These are phyloP conservation scores for Colletotrichum chrysophilum DNA, from an alignment of 2,329 filamentous ascomycete genomes.

Conservation along the genomic window DNA sequence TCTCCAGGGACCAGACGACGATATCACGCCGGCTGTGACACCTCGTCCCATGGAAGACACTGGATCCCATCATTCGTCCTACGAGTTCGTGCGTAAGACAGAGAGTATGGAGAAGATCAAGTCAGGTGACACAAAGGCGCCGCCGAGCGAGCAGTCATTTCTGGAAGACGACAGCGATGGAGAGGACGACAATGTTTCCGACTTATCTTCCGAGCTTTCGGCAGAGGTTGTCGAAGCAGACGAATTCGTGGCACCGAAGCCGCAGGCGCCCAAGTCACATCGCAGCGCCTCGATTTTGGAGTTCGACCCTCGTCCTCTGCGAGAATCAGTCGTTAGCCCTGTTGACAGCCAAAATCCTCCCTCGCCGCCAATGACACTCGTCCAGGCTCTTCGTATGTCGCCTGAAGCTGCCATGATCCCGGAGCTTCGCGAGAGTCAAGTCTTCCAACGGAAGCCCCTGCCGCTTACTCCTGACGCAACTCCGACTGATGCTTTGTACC, in stretches of 20 bases:
- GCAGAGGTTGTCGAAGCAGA: constrained; percentile 44
- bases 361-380: constrained; percentile 53
- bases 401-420: constrained; percentile 42
- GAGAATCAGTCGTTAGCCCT: neutral
- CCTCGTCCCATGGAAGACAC: constrained; percentile 18
- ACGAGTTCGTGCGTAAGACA: constrained; percentile 59
- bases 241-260: constrained; percentile 24
- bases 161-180: constrained; percentile 51
- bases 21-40: constrained; percentile 27
- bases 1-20: constrained; percentile 51
- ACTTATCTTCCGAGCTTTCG: constrained; percentile 69
- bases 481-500: constrained; percentile 44
- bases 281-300: constrained; percentile 6
- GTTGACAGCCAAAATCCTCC: constrained; percentile 25
- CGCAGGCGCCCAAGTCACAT: neutral
- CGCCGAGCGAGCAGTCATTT: constrained; percentile 43
- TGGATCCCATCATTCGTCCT: constrained; percentile 39
- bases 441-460: constrained; percentile 49
- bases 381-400: constrained; percentile 50
- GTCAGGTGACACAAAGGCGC: constrained; percentile 36
- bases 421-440: constrained; percentile 43
- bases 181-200: constrained; percentile 55
- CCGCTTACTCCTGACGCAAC: constrained; percentile 57
- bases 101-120: constrained; percentile 54
- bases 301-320: constrained; percentile 4